Percentiles rank a stretch among this genome's conserved stretches.
Evolutionary conservation across 2,329 filamentous ascomycete species (phyloP).

Genomic region (Tothia fuscella): DNA sequence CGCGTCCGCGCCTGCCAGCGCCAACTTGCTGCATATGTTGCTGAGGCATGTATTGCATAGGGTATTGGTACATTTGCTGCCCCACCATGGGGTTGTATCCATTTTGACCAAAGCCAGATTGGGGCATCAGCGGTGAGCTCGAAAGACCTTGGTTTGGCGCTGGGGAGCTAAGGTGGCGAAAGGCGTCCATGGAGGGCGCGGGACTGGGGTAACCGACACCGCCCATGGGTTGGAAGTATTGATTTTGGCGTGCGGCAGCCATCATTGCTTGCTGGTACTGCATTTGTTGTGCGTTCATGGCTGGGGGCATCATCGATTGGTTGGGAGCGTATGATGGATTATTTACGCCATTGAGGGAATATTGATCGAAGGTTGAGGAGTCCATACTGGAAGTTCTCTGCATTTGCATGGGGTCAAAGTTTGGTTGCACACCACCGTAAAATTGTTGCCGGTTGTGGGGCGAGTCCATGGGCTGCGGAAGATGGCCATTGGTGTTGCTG

Average conservation of each 20-base stretch:
- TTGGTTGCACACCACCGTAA: constrained; percentile 24
- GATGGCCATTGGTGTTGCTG: constrained; percentile 20
- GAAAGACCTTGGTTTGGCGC: neutral
- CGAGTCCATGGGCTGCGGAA: constrained; percentile 23
- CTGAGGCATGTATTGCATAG: constrained; percentile 6
- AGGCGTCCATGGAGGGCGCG: constrained; percentile 8
- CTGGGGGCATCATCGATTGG: constrained; percentile 7
- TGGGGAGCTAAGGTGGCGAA: neutral
- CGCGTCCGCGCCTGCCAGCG: constrained; percentile 8
- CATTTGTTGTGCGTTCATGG: constrained; percentile 10
- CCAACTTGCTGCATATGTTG: constrained; percentile 11
- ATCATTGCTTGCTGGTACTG: constrained; percentile 11
- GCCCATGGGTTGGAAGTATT: constrained; percentile 6
- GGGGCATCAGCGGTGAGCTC: constrained; percentile 7
- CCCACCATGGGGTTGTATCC: constrained; percentile 10
- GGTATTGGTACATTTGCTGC: constrained; percentile 7
- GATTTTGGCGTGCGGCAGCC: constrained; percentile 1
- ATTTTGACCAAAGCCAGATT: constrained; percentile 9
- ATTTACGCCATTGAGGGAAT: constrained; percentile 25
- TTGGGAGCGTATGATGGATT: constrained; percentile 21
- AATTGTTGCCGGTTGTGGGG: too few species aligned
- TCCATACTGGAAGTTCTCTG: constrained; percentile 38
- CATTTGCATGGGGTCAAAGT: constrained; percentile 30
- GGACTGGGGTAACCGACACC: constrained; percentile 7
- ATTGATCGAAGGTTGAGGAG: constrained; percentile 36